Percentiles rank a stretch among this genome's conserved stretches.
phyloP scores from a whole-genome alignment of 208 protist genomes.

The Leptomonas seymouri region DNA sequence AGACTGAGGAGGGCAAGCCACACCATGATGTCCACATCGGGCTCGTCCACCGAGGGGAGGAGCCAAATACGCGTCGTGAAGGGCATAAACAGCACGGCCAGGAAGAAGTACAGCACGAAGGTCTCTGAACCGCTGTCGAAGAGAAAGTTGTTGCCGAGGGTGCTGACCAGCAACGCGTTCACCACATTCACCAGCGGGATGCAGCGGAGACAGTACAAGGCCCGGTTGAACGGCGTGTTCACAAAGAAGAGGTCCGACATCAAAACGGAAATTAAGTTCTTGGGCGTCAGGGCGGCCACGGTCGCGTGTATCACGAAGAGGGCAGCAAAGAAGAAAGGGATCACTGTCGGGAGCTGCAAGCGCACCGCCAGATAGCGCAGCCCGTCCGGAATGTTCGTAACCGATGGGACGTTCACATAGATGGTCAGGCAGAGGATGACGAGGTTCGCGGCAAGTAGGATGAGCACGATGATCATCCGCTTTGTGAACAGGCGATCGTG shows the following conservation, averaged over 20 bases:
- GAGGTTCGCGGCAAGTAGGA: constrained; percentile 55
- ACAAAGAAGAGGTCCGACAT: constrained; percentile 69
- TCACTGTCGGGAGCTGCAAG: constrained; percentile 55
- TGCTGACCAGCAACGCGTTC: constrained; percentile 73
- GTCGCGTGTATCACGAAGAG: constrained; percentile 65
- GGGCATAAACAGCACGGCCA: constrained; percentile 60
- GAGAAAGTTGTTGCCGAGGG: constrained; percentile 74
- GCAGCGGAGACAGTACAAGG: constrained; percentile 73
- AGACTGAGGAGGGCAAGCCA: constrained; percentile 69
- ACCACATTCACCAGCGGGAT: constrained; percentile 71
- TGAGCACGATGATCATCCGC: constrained; percentile 47
- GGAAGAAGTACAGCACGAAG: constrained; percentile 57
- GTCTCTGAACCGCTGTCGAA: constrained; percentile 51
- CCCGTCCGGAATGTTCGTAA: constrained; percentile 18
- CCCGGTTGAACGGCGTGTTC: constrained; percentile 60
- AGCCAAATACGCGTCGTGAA: constrained; percentile 84
- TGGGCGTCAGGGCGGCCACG: constrained; percentile 38
- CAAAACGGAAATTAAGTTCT: constrained; percentile 56
- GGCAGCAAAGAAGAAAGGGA: constrained; percentile 56
- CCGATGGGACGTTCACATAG: constrained; percentile 42
- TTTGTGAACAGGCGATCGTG: constrained; percentile 47
- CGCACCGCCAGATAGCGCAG: constrained; percentile 39
- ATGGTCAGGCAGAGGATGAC: constrained; percentile 43
- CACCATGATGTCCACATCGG: constrained; percentile 52
- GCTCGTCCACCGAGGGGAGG: constrained; percentile 76